A percentile compares a stretch with the other conserved stretches of the same genome.
phyloP scores from a whole-genome alignment of 805 yeast species.

The Starmerella ratchasimensis region DNA sequence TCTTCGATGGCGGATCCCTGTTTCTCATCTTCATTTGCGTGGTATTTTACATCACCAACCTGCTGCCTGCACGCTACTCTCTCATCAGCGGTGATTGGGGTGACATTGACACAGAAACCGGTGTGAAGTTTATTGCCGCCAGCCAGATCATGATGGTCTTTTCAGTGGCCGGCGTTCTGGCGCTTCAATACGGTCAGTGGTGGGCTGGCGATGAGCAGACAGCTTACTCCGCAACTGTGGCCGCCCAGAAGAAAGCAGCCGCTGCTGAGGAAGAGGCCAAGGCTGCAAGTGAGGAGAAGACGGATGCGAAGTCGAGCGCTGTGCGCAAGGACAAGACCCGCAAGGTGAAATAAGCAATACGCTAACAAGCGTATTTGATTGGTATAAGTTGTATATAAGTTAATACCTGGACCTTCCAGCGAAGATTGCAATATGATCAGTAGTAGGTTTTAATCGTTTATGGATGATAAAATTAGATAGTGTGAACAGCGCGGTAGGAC shows the following conservation, averaged over 20 bases:
- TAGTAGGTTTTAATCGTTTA: too few relatives aligned
- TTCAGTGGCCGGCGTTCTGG: constrained; percentile 60
- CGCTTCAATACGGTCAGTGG: constrained; percentile 78
- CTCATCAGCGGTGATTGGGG: constrained; percentile 76
- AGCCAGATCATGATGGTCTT: constrained; percentile 63
- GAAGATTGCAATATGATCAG: too few relatives aligned
- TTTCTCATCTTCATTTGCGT: constrained; percentile 58
- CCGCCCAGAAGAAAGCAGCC: neutral
- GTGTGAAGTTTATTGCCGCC: constrained; percentile 84
- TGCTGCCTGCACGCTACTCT: constrained; percentile 64
- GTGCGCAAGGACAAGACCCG: neutral
- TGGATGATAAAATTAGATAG: too few relatives aligned
- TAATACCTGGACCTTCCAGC: too few relatives aligned
- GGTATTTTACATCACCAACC: constrained; percentile 73
- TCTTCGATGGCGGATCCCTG: constrained; percentile 81
- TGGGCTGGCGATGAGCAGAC: constrained; percentile 39
- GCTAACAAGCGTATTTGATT: too few relatives aligned
- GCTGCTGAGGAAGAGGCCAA: neutral
- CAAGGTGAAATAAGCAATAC: neutral
- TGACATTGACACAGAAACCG: constrained; percentile 75
- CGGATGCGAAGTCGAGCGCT: neutral
- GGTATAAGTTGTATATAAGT: too few relatives aligned
- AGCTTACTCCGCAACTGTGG: constrained; percentile 7
- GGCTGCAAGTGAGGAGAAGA: neutral
- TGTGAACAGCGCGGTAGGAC: too few relatives aligned